A percentile compares a stretch with the other conserved stretches of the same genome.
phyloP scores from a whole-genome alignment of 352 stramenopile species.

The Pythium oligandrum region DNA sequence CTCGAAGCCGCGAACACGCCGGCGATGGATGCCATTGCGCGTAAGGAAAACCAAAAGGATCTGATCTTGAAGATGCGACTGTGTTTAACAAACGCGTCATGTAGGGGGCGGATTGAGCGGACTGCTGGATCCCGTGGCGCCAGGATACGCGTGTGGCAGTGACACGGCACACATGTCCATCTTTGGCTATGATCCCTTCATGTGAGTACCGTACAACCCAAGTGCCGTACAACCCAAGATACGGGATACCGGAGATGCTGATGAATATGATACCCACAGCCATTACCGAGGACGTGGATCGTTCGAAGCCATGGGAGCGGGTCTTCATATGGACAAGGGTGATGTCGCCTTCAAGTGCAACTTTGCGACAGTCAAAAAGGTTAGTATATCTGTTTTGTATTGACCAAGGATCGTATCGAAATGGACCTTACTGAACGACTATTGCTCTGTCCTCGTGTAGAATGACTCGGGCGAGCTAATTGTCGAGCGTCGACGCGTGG shows the following conservation, averaged over 20 bases:
- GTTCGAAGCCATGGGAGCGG: constrained; percentile 86
- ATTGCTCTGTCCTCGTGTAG: constrained; percentile 2
- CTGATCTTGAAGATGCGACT: neutral
- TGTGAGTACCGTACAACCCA: constrained; percentile 29
- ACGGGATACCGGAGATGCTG: neutral
- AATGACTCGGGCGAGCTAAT: constrained; percentile 62
- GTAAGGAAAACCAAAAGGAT: constrained; percentile 20
- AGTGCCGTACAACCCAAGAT: neutral
- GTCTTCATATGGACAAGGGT: constrained; percentile 75
- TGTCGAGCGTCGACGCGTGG: constrained; percentile 67
- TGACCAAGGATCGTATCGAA: no score
- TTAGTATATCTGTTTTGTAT: constrained; percentile 2
- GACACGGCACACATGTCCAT: constrained; percentile 90
- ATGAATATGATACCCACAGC: constrained; percentile 16
- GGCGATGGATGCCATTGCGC: constrained; percentile 81
- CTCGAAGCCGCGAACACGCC: constrained; percentile 65
- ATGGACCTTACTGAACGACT: neutral
- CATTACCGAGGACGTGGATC: constrained; percentile 82
- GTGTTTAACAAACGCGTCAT: neutral
- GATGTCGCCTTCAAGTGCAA: constrained; percentile 90
- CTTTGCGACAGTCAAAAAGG: constrained; percentile 71
- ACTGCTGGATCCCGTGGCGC: constrained; percentile 81
- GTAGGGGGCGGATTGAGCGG: constrained; percentile 71
- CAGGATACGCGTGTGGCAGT: constrained; percentile 79
- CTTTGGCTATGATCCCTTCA: constrained; percentile 79